Conservation (phyloP, 345 rosid genomes). For the Lagerstroemia speciosa region DNA sequence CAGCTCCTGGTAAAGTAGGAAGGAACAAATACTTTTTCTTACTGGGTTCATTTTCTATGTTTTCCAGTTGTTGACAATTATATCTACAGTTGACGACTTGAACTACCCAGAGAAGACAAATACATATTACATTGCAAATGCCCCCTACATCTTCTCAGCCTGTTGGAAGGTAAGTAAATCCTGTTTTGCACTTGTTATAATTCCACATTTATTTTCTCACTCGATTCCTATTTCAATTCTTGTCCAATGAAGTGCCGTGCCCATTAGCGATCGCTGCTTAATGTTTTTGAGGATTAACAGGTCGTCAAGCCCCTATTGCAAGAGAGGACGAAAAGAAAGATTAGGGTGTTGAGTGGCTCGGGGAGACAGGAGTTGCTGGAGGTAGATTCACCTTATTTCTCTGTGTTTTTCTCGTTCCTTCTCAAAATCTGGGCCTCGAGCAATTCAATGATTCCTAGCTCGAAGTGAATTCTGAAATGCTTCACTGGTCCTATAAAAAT, state of each 20-base stretch:
- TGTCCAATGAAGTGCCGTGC: constrained; percentile 2
- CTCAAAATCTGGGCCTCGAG: not conserved
- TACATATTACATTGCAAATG: constrained; percentile 80
- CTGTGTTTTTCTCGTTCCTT: not conserved
- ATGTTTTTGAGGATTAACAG: constrained; percentile 21
- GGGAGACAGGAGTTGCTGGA: constrained; percentile 78
- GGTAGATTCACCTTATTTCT: constrained; percentile 25
- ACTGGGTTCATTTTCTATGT: not conserved
- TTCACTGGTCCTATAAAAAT: too few relatives aligned
- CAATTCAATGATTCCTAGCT: too few relatives aligned
- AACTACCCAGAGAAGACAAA: constrained; percentile 95
- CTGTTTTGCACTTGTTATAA: not conserved
- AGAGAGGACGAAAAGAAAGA: constrained; percentile 78
- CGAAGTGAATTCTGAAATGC: too few relatives aligned
- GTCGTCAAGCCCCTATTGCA: constrained; percentile 91
- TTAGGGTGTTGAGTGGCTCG: constrained; percentile 68
- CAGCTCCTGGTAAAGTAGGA: not conserved
- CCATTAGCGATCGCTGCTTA: not conserved
- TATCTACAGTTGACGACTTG: constrained; percentile 80
- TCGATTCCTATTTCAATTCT: not conserved
- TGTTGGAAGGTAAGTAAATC: constrained; percentile 66
- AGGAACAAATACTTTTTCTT: not conserved
- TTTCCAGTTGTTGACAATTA: constrained; percentile 76
- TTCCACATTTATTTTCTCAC: not conserved
- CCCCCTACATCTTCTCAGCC: constrained; percentile 84